Evolutionary conservation across 352 stramenopile species (phyloP), one percentile per base, ranked within the genome.

Genomic region (Pythium pyrilobum): DNA sequence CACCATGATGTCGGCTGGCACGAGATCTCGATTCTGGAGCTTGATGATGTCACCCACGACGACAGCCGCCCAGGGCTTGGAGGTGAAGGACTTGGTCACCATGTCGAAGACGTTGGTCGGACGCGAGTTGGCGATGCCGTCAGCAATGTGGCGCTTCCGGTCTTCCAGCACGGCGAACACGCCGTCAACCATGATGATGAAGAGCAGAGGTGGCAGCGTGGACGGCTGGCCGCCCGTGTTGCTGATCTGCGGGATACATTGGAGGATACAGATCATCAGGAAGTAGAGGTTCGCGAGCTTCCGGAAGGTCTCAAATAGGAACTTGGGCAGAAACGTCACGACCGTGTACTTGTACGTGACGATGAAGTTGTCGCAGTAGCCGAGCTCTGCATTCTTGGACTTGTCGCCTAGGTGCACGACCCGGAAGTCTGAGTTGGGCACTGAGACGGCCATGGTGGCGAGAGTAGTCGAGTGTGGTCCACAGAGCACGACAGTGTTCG

Each of bases 241-340:
- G 51, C 82, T 96, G 69, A 97, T 96, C 28, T 77, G 52, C 21
- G 84, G 84, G 57, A 97, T 91, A 34, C 75, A 87, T 43, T 96
- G 85, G 45, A 93, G 64, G 25, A 86, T 87, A 25, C 83, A 93
- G 56, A 97, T 89, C 45, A 93, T 36, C 18, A 98, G 71, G 61
- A 98, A 98, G 70, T 98, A 98, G 38, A 96, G 62, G 34, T 98
- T 98, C 27, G 90, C 91, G 33, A 97, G 74, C 62, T 96, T 96
- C 23, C 81, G 81, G 58, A 93, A 93, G 29, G 74, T 88, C 66
- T 97, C 89, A 40, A 94, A 92, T 29, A 97, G 73, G 36, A 97
- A 97, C 52, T 91, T 94, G 33, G 88, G 88, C 43, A 97, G 29
- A 57, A 97, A 97, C 53, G 71, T 92, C 12, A 87, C 59, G 15